These are phyloP conservation scores for Nannizziopsis arthrosporioides DNA, from an alignment of 2,329 filamentous ascomycete genomes.

Conservation along the genomic window DNA sequence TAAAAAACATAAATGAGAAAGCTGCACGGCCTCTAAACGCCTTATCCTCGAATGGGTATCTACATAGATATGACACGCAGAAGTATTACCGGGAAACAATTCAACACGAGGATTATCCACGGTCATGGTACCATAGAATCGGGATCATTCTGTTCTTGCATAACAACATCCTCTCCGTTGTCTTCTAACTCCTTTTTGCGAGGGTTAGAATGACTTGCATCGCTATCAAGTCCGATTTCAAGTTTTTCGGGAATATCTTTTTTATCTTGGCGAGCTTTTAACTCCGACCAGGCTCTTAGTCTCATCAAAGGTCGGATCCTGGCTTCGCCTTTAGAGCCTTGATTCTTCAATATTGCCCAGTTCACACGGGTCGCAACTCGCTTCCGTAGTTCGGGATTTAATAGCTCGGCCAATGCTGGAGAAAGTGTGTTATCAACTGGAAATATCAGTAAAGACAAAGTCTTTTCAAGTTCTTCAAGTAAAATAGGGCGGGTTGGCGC, in stretches of 20 bases:
- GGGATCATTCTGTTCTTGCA: slow-evolving; percentile 32
- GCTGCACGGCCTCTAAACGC: no score
- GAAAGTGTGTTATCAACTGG: slow-evolving; percentile 61
- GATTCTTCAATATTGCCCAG: slow-evolving; percentile 65
- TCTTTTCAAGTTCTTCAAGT: slow-evolving; percentile 75
- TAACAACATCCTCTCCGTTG: slow-evolving; percentile 29
- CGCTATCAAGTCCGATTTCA: slow-evolving; percentile 34
- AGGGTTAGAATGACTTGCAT: slow-evolving; percentile 19
- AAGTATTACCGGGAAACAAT: no score
- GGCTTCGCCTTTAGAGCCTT: slow-evolving; percentile 63
- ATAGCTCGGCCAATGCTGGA: slow-evolving; percentile 59
- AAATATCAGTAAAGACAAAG: slow-evolving; percentile 86
- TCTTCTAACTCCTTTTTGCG: slow-evolving; percentile 20
- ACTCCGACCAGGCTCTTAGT: slow-evolving; percentile 75
- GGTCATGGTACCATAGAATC: slow-evolving; percentile 26
- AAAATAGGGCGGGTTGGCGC: slow-evolving; percentile 73
- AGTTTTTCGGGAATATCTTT: slow-evolving; percentile 38
- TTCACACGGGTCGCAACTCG: slow-evolving; percentile 84
- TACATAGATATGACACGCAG: no score
- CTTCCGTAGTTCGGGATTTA: slow-evolving; percentile 67
- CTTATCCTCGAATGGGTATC: no score
- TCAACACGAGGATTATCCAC: not conserved
- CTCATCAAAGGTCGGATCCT: slow-evolving; percentile 71
- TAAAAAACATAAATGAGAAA: no score
- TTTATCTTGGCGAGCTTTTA: slow-evolving; percentile 37